Evolutionary conservation across 2,329 filamentous ascomycete species (phyloP).

Genomic region (Keithomyces neogunnii): DNA sequence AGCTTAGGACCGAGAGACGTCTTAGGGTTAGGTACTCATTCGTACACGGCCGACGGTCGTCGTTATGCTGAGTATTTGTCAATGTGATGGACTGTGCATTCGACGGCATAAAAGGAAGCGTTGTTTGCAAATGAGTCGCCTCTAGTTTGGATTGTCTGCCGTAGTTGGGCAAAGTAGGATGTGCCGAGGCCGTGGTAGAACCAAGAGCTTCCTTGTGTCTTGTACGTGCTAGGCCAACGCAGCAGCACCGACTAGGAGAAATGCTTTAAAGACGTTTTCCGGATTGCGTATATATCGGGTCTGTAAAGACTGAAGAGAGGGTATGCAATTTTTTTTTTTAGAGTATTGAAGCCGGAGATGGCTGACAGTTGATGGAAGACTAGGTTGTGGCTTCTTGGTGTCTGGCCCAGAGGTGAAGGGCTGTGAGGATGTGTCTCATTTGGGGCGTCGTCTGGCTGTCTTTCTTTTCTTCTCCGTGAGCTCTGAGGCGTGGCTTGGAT

Average conservation of each 20-base stretch:
- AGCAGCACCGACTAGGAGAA: neutral
- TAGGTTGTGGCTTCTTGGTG: neutral
- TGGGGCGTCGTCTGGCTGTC: neutral
- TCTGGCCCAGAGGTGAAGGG: neutral
- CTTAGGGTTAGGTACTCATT: neutral
- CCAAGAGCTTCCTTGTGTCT: neutral
- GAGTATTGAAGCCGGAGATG: neutral
- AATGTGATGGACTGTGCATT: too few species aligned
- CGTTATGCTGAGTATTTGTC: neutral
- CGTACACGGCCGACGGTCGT: neutral
- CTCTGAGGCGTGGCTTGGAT: constrained; percentile 4
- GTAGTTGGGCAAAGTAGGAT: neutral
- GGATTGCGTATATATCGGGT: neutral
- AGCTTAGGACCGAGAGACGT: too few species aligned
- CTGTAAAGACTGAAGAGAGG: neutral
- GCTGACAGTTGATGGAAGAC: neutral
- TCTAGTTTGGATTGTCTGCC: neutral
- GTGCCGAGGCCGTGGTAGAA: neutral
- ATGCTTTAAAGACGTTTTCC: neutral
- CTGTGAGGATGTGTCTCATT: constrained; percentile 7
- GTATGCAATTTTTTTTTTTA: neutral
- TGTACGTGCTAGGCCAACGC: too few species aligned
- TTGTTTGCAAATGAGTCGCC: neutral
- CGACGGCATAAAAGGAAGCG: too few species aligned
- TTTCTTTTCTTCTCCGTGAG: constrained; percentile 6